Evolutionary conservation across 2,329 filamentous ascomycete genomes (phyloP).

Genomic region (Monilinia vaccinii-corymbosi): DNA sequence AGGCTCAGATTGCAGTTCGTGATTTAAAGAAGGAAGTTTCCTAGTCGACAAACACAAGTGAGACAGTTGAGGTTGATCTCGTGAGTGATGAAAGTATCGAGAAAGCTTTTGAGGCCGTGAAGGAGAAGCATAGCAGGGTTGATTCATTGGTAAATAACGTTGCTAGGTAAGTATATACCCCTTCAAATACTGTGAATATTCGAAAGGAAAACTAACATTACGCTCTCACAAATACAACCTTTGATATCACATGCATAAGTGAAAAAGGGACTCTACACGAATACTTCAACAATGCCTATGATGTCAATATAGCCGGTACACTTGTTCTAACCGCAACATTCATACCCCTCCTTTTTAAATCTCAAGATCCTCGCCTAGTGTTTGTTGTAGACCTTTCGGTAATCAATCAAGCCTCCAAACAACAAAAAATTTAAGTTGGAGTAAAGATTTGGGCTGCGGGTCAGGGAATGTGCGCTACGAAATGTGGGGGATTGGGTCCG

Average conservation of each 20-base stretch:
- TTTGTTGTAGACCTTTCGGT: slow-evolving; percentile 37
- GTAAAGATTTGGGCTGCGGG: slow-evolving; percentile 41
- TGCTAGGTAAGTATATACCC: slow-evolving; percentile 8
- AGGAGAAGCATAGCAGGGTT: slow-evolving; percentile 12
- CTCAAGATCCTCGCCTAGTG: slow-evolving; percentile 35
- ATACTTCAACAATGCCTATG: slow-evolving; percentile 22
- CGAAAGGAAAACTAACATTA: not conserved
- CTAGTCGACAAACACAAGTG: slow-evolving; percentile 22
- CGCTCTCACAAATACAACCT: slow-evolving; percentile 15
- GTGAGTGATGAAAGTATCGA: slow-evolving; percentile 19
- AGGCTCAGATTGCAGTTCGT: slow-evolving; percentile 30
- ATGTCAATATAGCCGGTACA: slow-evolving; percentile 29
- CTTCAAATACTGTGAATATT: not conserved
- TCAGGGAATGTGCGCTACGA: slow-evolving; percentile 41
- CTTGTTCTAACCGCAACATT: slow-evolving; percentile 28
- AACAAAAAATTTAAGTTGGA: slow-evolving; percentile 32
- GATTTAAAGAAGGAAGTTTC: slow-evolving; percentile 29
- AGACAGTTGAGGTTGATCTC: slow-evolving; percentile 18
- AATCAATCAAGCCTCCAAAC: slow-evolving; percentile 25
- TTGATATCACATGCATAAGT: slow-evolving; percentile 26
- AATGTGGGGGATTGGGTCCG: slow-evolving; percentile 31
- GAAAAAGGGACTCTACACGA: slow-evolving; percentile 26
- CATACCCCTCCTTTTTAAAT: slow-evolving; percentile 33
- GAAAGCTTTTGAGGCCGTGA: slow-evolving; percentile 17
- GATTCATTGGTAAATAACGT: slow-evolving; percentile 22